Base-by-base conservation (phyloP, 2,329 filamentous ascomycete species). In the Macrophomina phaseolina region DNA sequence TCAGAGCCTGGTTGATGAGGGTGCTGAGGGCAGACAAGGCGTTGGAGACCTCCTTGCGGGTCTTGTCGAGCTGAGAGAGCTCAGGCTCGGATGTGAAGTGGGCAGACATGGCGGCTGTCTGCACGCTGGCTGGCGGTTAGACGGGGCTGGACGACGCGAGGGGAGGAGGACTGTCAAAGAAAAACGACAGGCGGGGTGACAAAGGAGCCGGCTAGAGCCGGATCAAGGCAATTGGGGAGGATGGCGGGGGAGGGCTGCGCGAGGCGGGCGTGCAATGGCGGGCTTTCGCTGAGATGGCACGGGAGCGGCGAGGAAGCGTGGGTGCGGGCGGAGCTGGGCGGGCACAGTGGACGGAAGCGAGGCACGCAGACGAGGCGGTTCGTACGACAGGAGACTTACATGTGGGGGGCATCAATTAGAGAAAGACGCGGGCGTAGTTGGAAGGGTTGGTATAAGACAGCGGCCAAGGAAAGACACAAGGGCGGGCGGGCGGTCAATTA, bases 1-100 rank as follows among this genome's bases (percentile, higher is more conserved):
- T 73, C 5, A 69, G 46, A 16, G 73, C 73, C 3, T 76, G 75
- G 23, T 73, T 73, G 8, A 78, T 65, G 4, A 79, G 61, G 18
- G 67, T 68, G 5, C 73, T 72, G 28, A 75, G 64, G 30, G 71
- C 12, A 14, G 63, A 65, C n/a, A 65, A 52, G n/a, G 51, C 51
- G 9, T 56, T 49, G 38, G 23, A 23, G n/a, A 56, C 65, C 30
- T 63, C 56, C 42, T 30, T 53, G 36, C 45, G 48, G 12, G 56
- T 63, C 30, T 67, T 67, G 38, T 67, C 65, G 30, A 67, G 65
- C 55, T 62, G 55, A n/a, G 65, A 67, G n/a, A 67, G 46, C 38
- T 58, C 46, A n/a, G 65, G 65, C 12, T 67, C 49, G 36, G 49
- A 56, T 16, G 65, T 55, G 46, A 67, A 67, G 12, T 55, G 18